Percentiles rank a stretch among this genome's conserved stretches.
These are phyloP conservation scores for Fallopia convolvulus DNA, from an alignment of 148 eudicot genomes.

Conservation along the genomic window DNA sequence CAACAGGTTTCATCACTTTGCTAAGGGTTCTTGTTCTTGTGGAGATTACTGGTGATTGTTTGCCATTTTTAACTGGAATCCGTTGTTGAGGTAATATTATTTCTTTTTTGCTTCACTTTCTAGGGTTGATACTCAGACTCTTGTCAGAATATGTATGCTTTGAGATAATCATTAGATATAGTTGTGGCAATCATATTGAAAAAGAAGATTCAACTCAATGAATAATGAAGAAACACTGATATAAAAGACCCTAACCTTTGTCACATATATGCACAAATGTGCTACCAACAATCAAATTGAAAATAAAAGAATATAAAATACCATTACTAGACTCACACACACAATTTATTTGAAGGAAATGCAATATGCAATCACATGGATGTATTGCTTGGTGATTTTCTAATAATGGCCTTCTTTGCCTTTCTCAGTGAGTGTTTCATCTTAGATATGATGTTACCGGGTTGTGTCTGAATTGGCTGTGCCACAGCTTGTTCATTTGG, in stretches of 20 bases:
- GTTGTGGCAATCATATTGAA: background rate
- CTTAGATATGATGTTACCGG: conserved; percentile 51
- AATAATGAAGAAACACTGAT: background rate
- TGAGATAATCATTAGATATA: background rate
- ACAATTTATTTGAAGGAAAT: background rate
- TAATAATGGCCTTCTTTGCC: conserved; percentile 75
- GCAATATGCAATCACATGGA: background rate
- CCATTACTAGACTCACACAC: background rate
- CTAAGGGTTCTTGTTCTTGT: conserved; percentile 34
- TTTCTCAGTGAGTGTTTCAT: conserved; percentile 74
- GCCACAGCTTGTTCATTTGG: conserved; percentile 33
- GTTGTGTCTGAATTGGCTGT: conserved; percentile 48
- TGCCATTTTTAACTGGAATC: background rate
- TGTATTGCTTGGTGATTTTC: conserved; percentile 59
- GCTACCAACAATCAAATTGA: background rate
- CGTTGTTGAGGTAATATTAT: background rate
- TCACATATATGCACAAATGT: conserved; percentile 7
- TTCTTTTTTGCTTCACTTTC: background rate
- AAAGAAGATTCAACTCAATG: background rate
- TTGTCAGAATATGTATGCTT: background rate
- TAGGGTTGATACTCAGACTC: background rate
- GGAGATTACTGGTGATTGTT: conserved; percentile 33
- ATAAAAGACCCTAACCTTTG: background rate
- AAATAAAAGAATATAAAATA: background rate
- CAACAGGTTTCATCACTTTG: conserved; percentile 38